These are phyloP conservation scores for Sugiyamaella xylanicola DNA, from an alignment of 1,139 yeast species.

Conservation along the genomic window DNA sequence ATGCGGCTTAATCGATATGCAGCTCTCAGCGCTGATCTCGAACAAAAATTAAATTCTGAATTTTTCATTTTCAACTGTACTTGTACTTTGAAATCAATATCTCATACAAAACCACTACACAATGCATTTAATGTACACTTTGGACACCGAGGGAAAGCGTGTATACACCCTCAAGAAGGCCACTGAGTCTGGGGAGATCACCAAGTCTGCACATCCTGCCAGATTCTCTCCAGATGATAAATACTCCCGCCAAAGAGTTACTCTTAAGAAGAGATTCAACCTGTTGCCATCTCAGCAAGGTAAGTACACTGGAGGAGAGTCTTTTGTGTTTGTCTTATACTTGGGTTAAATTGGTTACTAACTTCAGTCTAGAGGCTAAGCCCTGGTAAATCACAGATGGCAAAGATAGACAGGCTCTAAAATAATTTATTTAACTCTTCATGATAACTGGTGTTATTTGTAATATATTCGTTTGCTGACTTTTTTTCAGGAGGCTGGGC, in stretches of 20 bases:
- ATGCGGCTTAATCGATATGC: not conserved
- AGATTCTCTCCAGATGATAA: conserved; percentile 99
- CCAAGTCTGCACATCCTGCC: conserved; percentile 99
- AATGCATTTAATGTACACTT: conserved; percentile 99
- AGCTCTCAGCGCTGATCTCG: no score
- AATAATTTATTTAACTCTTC: conserved; percentile 6
- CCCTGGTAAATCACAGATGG: conserved; percentile 28
- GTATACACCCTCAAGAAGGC: conserved; percentile 85
- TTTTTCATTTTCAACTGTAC: no score
- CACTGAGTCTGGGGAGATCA: conserved; percentile 86
- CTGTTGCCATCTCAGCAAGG: conserved; percentile 82
- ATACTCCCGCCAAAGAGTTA: conserved; percentile 98
- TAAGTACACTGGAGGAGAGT: conserved; percentile 30
- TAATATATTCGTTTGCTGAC: conserved; percentile 9
- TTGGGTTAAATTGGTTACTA: not conserved
- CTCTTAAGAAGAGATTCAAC: conserved; percentile 91
- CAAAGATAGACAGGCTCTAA: not conserved
- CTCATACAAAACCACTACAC: conserved; percentile 26
- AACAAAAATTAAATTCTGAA: no score
- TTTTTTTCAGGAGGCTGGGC: no score
- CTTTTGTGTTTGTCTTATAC: no score
- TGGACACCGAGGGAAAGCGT: conserved; percentile 93
- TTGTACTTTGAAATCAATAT: no score
- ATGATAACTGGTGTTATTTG: conserved; percentile 4
- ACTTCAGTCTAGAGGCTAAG: conserved; percentile 29